Conservation (phyloP, 495 filamentous ascomycete species). For the Parathielavia hyrcaniae region DNA sequence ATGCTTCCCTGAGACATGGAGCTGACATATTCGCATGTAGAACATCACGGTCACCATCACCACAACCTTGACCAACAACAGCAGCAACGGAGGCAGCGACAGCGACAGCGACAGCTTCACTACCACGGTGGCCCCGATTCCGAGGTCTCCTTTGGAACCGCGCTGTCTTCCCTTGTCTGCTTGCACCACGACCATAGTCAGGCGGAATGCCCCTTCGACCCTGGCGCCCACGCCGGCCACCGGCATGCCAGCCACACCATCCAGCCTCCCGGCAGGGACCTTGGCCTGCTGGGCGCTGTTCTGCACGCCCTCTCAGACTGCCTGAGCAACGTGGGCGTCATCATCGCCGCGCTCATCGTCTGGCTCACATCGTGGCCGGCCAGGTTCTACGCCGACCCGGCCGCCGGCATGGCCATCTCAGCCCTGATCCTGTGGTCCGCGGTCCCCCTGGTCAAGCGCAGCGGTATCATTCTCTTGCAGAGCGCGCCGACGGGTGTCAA, state of each 20-base stretch:
- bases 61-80: slow-evolving; percentile 26
- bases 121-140: slow-evolving; percentile 10
- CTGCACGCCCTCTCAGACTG: slow-evolving; percentile 89
- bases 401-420: slow-evolving; percentile 76
- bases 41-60: slow-evolving; percentile 34
- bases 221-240: slow-evolving; percentile 59
- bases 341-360: slow-evolving; percentile 76
- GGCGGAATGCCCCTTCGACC: slow-evolving; percentile 35
- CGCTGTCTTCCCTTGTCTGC: neutral
- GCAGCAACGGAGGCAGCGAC: too few species aligned
- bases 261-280: slow-evolving; percentile 44
- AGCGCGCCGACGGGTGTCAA: slow-evolving; percentile 71
- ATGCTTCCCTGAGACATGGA: neutral
- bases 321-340: slow-evolving; percentile 88
- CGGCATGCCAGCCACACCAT: slow-evolving; percentile 29
- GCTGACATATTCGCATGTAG: slow-evolving; percentile 6
- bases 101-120: too few species aligned
- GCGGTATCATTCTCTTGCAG: slow-evolving; percentile 83
- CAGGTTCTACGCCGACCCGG: slow-evolving; percentile 70
- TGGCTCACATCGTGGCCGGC: slow-evolving; percentile 57
- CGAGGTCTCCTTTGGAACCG: neutral
- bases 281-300: slow-evolving; percentile 90
- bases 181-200: slow-evolving; percentile 1
- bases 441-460: slow-evolving; percentile 78
- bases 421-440: slow-evolving; percentile 83